Evolutionary conservation across 495 filamentous ascomycete genomes (phyloP).

Genomic region (Daldinia decipiens): DNA sequence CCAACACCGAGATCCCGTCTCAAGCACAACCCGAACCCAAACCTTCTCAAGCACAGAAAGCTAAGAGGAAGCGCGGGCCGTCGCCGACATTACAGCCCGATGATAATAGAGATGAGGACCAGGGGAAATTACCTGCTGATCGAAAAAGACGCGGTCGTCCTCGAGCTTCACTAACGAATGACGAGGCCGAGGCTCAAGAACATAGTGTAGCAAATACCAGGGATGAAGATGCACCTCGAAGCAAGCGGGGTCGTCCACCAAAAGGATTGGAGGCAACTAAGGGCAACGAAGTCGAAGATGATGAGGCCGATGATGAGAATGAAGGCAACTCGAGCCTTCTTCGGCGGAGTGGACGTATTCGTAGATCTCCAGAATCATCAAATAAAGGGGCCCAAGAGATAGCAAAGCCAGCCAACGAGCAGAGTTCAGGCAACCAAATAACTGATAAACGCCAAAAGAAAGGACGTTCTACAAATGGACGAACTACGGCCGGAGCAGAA

Average conservation of each 20-base stretch:
- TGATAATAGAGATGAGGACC: neutral
- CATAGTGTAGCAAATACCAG: neutral
- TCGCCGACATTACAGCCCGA: constrained; percentile 12
- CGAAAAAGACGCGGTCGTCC: constrained; percentile 29
- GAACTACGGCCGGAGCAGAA: constrained; percentile 11
- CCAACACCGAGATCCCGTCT: constrained; percentile 18
- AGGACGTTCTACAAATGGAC: constrained; percentile 19
- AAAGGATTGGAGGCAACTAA: constrained; percentile 23
- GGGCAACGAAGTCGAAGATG: constrained; percentile 26
- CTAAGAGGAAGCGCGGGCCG: constrained; percentile 25
- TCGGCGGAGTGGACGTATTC: constrained; percentile 40
- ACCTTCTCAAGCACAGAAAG: constrained; percentile 23
- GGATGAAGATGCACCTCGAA: constrained; percentile 17
- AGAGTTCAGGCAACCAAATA: constrained; percentile 11
- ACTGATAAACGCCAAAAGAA: constrained; percentile 24
- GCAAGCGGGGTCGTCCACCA: constrained; percentile 37
- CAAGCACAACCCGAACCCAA: constrained; percentile 34
- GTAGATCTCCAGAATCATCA: constrained; percentile 16
- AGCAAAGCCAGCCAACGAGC: constrained; percentile 8
- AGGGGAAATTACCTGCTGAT: constrained; percentile 5
- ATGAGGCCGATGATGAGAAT: constrained; percentile 44
- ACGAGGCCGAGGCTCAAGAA: constrained; percentile 33
- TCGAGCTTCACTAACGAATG: constrained; percentile 18
- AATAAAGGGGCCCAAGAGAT: constrained; percentile 8
- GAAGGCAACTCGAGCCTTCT: constrained; percentile 44